phyloP scores from a whole-genome alignment of 768 basidiomycete genomes.

The Pleurotus platypus region DNA sequence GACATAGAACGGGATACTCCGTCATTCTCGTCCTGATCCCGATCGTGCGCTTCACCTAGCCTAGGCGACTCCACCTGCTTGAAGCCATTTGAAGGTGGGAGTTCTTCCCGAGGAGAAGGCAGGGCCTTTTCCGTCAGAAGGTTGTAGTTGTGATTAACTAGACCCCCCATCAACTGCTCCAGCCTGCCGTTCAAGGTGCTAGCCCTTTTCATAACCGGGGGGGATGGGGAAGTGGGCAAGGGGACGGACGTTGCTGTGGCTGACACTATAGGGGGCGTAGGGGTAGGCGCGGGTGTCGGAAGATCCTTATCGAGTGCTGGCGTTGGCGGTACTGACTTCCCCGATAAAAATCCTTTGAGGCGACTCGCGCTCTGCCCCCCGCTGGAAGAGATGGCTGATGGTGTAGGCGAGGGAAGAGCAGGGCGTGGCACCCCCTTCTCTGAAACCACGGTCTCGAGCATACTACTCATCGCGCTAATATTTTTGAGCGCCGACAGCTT shows the following conservation, averaged over 20 bases:
- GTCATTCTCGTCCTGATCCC: conserved; percentile 11
- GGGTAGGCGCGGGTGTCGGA: conserved; percentile 19
- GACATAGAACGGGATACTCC: conserved; percentile 2
- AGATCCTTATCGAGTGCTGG: conserved; percentile 33
- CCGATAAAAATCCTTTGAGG: conserved; percentile 41
- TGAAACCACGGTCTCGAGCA: conserved; percentile 82
- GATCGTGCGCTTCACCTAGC: conserved; percentile 16
- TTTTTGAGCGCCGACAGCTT: conserved; percentile 75
- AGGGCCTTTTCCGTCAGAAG: conserved; percentile 7
- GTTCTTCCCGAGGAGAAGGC: conserved; percentile 15
- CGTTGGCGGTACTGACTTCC: conserved; percentile 18
- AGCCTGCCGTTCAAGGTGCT: conserved; percentile 6
- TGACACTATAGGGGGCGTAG: not conserved
- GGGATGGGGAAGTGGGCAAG: not conserved
- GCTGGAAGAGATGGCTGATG: conserved; percentile 27
- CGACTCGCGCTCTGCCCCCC: conserved; percentile 38
- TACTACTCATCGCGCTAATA: conserved; percentile 64
- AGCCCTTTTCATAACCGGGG: not conserved
- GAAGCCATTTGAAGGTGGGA: conserved; percentile 15
- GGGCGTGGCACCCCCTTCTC: conserved; percentile 64
- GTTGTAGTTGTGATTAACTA: not conserved
- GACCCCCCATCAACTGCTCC: conserved; percentile 7
- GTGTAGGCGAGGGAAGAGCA: conserved; percentile 16
- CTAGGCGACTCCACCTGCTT: conserved; percentile 17
- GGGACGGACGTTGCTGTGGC: conserved; percentile 20